Percentiles rank a stretch among this genome's conserved stretches.
These are phyloP conservation scores for Perkinsus chesapeaki DNA, from an alignment of 169 alveolate species.

Conservation along the genomic window DNA sequence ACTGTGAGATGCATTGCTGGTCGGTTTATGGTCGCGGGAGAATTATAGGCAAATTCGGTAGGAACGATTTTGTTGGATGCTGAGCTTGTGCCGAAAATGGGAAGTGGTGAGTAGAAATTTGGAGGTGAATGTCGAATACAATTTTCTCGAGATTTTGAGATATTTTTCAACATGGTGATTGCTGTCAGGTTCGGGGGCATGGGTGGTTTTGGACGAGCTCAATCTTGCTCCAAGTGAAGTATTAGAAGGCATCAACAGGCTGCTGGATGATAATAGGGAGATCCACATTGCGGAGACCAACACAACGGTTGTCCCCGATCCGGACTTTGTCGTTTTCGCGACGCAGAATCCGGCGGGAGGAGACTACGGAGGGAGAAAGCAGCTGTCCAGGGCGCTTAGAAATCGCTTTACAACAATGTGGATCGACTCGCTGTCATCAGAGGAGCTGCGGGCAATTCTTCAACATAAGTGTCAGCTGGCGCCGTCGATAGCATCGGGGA, in stretches of 20 bases:
- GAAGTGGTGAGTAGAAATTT: too few relatives aligned
- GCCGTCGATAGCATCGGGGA: constrained; percentile 75
- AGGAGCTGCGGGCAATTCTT: constrained; percentile 83
- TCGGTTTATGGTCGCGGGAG: too few relatives aligned
- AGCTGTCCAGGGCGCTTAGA: constrained; percentile 93
- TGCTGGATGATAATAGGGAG: constrained; percentile 97
- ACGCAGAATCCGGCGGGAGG: constrained; percentile 98
- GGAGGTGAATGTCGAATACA: too few relatives aligned
- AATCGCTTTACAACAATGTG: constrained; percentile 92
- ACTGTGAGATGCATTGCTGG: too few relatives aligned
- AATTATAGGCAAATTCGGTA: too few relatives aligned
- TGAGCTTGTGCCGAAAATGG: too few relatives aligned
- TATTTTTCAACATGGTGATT: too few relatives aligned
- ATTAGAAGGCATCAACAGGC: constrained; percentile 91
- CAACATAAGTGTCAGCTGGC: constrained; percentile 89
- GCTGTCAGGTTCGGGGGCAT: constrained; percentile 74
- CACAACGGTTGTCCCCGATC: constrained; percentile 88
- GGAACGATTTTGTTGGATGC: too few relatives aligned
- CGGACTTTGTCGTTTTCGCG: constrained; percentile 96
- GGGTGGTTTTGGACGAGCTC: constrained; percentile 98
- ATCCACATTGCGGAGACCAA: constrained; percentile 92
- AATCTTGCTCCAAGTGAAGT: constrained; percentile 98
- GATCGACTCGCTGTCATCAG: constrained; percentile 81
- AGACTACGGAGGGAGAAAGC: constrained; percentile 97
- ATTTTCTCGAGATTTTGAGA: too few relatives aligned